phyloP scores from a whole-genome alignment of 2,329 filamentous ascomycete genomes.

The Colletotrichum tabaci region DNA sequence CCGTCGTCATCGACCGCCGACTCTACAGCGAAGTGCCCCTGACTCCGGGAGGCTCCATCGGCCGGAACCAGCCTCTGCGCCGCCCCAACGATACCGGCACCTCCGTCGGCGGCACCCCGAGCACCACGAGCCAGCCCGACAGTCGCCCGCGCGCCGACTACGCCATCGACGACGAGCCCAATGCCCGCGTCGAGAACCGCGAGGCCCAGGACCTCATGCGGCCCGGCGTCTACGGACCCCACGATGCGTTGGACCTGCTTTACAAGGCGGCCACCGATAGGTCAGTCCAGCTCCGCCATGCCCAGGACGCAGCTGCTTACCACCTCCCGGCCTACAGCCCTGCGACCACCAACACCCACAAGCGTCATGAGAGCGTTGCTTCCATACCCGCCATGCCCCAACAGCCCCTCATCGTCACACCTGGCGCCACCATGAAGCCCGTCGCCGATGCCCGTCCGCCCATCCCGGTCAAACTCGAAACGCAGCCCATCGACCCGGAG shows the following conservation, averaged over 20 bases:
- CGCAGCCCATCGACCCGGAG: conserved; percentile 62
- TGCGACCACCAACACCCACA: conserved; percentile 44
- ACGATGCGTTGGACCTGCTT: conserved; percentile 91
- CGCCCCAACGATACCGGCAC: conserved; percentile 65
- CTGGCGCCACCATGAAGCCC: conserved; percentile 41
- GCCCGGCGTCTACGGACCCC: conserved; percentile 86
- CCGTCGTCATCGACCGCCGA: conserved; percentile 59
- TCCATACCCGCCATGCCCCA: conserved; percentile 44
- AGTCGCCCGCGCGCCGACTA: conserved; percentile 54
- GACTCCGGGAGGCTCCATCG: conserved; percentile 76
- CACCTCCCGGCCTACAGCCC: conserved; percentile 35
- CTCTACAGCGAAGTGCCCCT: conserved; percentile 71
- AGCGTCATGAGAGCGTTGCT: conserved; percentile 50
- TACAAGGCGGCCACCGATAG: conserved; percentile 86
- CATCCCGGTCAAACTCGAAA: conserved; percentile 47
- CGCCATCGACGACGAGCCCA: conserved; percentile 65
- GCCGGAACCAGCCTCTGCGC: conserved; percentile 75
- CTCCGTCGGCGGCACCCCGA: conserved; percentile 49
- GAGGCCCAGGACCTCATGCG: conserved; percentile 77
- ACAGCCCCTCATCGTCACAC: conserved; percentile 39
- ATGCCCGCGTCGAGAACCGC: conserved; percentile 74
- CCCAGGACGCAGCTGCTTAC: conserved; percentile 41
- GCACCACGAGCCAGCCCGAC: conserved; percentile 48
- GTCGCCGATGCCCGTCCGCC: conserved; percentile 17
- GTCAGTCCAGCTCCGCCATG: conserved; percentile 53